Conservation (phyloP, 768 basidiomycete genomes). For the Mycena filopes region DNA sequence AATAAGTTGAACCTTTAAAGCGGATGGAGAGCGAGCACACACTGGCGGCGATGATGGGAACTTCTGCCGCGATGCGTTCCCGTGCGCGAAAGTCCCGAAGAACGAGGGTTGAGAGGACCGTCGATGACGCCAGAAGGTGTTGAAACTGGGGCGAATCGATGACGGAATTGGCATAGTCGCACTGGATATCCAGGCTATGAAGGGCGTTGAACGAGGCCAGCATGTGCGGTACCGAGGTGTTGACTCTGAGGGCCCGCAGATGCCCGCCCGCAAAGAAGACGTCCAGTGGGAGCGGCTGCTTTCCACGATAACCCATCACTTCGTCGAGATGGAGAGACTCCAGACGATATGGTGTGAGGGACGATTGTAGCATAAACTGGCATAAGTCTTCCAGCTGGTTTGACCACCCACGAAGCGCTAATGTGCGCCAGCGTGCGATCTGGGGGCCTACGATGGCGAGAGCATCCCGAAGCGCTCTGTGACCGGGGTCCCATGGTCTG, state of each 20-base stretch:
- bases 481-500: no score
- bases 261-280: not conserved
- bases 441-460: conserved; percentile 6
- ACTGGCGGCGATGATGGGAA: not conserved
- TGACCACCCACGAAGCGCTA: not conserved
- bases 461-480: not conserved
- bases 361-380: not conserved
- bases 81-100: not conserved
- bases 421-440: conserved; percentile 7
- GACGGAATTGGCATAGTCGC: not conserved
- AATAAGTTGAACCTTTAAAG: not conserved
- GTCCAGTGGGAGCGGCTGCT: no score
- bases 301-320: not conserved
- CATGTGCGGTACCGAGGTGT: not conserved
- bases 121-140: not conserved
- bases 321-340: not conserved
- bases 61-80: no score
- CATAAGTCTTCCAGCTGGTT: not conserved
- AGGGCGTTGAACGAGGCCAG: not conserved
- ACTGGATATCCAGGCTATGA: not conserved
- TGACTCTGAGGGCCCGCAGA: not conserved
- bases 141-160: not conserved
- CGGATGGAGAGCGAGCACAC: conserved; percentile 3
- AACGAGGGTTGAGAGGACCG: not conserved
- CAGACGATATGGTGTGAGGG: not conserved